Conservation (phyloP, 495 filamentous ascomycete species). For the Neurospora hispaniola region DNA sequence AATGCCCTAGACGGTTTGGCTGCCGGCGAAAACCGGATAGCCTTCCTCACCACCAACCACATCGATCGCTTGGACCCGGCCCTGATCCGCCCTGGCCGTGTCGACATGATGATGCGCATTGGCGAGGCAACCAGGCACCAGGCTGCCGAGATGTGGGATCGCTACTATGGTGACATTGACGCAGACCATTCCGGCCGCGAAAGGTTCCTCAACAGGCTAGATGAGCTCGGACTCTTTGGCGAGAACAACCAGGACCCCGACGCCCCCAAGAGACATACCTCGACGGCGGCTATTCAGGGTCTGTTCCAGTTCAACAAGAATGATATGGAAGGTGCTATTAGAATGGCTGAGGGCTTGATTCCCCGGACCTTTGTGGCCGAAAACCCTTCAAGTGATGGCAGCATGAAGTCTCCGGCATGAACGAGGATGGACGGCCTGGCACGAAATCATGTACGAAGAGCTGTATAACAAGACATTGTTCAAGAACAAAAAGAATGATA, state of each 20-base stretch:
- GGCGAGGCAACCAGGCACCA: constrained; percentile 82
- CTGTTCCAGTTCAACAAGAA: constrained; percentile 91
- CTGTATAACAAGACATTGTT: constrained; percentile 1
- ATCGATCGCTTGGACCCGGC: constrained; percentile 81
- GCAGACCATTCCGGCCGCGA: constrained; percentile 44
- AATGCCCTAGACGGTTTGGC: constrained; percentile 93
- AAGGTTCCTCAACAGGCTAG: constrained; percentile 39
- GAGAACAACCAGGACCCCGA: constrained; percentile 24
- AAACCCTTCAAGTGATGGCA: constrained; percentile 11
- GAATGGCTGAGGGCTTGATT: constrained; percentile 60
- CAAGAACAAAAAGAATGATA: background rate
- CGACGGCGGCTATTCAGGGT: constrained; percentile 84
- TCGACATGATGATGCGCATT: constrained; percentile 86
- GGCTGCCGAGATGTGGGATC: constrained; percentile 79
- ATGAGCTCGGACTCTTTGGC: constrained; percentile 38
- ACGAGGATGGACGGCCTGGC: background rate
- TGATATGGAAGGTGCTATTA: constrained; percentile 76
- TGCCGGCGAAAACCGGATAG: constrained; percentile 86
- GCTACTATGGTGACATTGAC: constrained; percentile 86
- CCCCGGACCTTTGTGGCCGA: constrained; percentile 40
- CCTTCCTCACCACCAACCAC: constrained; percentile 94
- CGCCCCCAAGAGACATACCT: constrained; percentile 47
- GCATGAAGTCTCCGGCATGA: constrained; percentile 21
- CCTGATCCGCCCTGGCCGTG: constrained; percentile 78
- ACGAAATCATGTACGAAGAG: constrained; percentile 3